Conservation (phyloP, 73 alveolate species). For the Paramecium biaurelia region DNA sequence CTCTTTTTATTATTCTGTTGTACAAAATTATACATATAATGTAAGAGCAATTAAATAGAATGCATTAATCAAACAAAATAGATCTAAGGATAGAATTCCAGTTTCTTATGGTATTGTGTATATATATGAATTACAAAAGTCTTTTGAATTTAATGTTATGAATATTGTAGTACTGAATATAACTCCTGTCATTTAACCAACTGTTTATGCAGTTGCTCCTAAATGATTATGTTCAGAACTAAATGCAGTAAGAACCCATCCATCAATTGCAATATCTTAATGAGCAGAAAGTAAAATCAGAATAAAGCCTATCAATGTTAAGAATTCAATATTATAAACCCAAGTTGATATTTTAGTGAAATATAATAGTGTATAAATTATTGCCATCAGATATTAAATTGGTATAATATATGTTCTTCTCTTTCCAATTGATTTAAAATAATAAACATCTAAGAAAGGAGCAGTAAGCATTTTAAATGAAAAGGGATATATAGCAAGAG, state of each 20-base stretch:
- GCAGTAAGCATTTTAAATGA: slow-evolving; percentile 45
- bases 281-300: not conserved
- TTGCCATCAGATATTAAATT: slow-evolving; percentile 15
- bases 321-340: slow-evolving; percentile 12
- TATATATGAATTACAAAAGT: not conserved
- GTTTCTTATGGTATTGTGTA: not conserved
- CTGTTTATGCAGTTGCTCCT: not conserved
- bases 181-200: not conserved
- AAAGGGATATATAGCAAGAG: slow-evolving; percentile 36
- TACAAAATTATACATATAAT: not conserved
- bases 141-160: not conserved
- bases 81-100: not conserved
- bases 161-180: not conserved
- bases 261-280: slow-evolving; percentile 55
- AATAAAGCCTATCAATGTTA: slow-evolving; percentile 26
- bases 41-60: not conserved
- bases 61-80: not conserved
- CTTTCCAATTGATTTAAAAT: slow-evolving; percentile 11
- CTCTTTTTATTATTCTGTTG: not conserved
- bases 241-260: slow-evolving; percentile 53
- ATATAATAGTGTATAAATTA: not conserved
- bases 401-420: slow-evolving; percentile 51
- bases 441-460: slow-evolving; percentile 47
- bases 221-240: not conserved
- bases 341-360: not conserved